Percentiles rank a stretch among this genome's conserved stretches.
Evolutionary conservation across 2,329 filamentous ascomycete species (phyloP).

Genomic region (Neofusicoccum parvum): DNA sequence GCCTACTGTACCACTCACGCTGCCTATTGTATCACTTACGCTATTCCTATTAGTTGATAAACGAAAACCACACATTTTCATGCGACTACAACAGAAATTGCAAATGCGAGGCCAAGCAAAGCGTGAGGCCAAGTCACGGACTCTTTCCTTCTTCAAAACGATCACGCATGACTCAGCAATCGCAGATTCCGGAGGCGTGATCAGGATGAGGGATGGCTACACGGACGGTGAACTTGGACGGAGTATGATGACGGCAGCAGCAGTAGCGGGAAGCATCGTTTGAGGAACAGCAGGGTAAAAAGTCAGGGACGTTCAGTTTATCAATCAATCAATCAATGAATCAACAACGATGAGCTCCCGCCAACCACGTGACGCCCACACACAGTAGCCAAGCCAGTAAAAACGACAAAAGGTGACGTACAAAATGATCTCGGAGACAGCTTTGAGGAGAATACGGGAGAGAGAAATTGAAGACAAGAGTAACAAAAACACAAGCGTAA

Average conservation of each 20-base stretch:
- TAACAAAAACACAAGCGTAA: neutral
- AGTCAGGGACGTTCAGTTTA: neutral
- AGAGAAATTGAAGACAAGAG: neutral
- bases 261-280: neutral
- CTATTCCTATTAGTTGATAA: too few relatives aligned
- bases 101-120: too few relatives aligned
- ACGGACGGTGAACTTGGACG: too few relatives aligned
- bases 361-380: neutral
- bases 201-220: too few relatives aligned
- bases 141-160: too few relatives aligned
- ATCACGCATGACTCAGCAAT: too few relatives aligned
- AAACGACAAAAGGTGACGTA: neutral
- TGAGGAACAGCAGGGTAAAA: neutral
- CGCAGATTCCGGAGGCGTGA: too few relatives aligned
- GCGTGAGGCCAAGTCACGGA: too few relatives aligned
- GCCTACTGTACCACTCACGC: too few relatives aligned
- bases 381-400: neutral
- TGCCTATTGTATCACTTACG: too few relatives aligned
- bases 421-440: neutral
- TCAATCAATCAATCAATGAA: slow-evolving; percentile 4
- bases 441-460: neutral
- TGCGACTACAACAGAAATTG: too few relatives aligned
- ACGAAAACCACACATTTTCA: too few relatives aligned
- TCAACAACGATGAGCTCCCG: neutral
- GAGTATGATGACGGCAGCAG: neutral